A percentile compares a stretch with the other conserved stretches of the same genome.
Evolutionary conservation across 768 basidiomycete genomes (phyloP).

Genomic region (Amanita polypyramis): DNA sequence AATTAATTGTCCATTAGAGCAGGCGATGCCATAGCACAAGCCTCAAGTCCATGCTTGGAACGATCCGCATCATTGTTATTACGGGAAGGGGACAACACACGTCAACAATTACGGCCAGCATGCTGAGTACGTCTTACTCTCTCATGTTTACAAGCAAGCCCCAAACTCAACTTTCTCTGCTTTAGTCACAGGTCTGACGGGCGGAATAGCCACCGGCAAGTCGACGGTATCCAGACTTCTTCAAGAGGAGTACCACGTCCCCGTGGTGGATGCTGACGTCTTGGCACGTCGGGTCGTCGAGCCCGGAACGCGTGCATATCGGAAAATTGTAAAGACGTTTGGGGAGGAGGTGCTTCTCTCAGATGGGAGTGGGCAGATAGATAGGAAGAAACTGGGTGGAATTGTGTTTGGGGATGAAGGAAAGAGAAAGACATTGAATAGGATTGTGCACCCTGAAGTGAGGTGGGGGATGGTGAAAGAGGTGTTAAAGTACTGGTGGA

Average conservation of each 20-base stretch:
- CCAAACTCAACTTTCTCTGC: not conserved
- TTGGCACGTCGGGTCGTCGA: conserved; percentile 80
- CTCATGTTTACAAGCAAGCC: not conserved
- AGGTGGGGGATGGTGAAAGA: conserved; percentile 61
- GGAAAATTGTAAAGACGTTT: conserved; percentile 57
- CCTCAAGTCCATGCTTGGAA: too few relatives aligned
- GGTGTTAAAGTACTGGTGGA: conserved; percentile 62
- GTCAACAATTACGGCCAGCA: not conserved
- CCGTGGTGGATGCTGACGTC: conserved; percentile 90
- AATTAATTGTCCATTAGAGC: too few relatives aligned
- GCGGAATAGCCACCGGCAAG: conserved; percentile 95
- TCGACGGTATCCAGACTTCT: conserved; percentile 81
- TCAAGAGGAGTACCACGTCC: conserved; percentile 43
- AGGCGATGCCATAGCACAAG: too few relatives aligned
- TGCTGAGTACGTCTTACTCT: not conserved
- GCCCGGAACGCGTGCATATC: conserved; percentile 70
- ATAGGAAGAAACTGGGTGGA: conserved; percentile 74
- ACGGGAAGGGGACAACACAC: too few relatives aligned
- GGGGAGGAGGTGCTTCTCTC: conserved; percentile 55
- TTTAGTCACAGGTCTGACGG: conserved; percentile 87
- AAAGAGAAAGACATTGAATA: conserved; percentile 66
- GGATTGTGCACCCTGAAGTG: conserved; percentile 90
- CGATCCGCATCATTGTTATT: too few relatives aligned
- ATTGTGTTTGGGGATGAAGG: conserved; percentile 75
- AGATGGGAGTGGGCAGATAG: conserved; percentile 52